Percentiles rank a stretch among this genome's conserved stretches.
Conservation (phyloP, 352 stramenopile genomes). For the Globisporangium splendens region DNA sequence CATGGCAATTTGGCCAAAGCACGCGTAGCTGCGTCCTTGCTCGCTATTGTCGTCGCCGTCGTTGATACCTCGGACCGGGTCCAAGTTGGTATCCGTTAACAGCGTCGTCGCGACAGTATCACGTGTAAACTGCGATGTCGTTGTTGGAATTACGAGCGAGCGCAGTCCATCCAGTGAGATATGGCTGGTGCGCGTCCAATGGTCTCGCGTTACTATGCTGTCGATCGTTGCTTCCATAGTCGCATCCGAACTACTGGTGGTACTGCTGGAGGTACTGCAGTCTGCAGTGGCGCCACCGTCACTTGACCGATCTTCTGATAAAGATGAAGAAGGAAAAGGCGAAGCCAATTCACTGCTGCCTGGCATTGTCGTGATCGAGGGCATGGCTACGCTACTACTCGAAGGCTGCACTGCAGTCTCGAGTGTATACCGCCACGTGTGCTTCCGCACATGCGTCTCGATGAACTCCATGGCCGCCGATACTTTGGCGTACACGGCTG, state of each 20-base stretch:
- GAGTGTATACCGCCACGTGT: conserved; percentile 21
- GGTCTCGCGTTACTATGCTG: conserved; percentile 11
- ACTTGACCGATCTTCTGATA: conserved; percentile 6
- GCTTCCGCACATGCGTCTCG: conserved; percentile 16
- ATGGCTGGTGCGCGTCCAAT: conserved; percentile 12
- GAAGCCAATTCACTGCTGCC: too few relatives aligned
- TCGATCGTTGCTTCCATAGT: conserved; percentile 2
- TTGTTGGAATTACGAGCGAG: conserved; percentile 13
- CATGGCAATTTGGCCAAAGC: conserved; percentile 16
- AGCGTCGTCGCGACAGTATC: conserved; percentile 19
- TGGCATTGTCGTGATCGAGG: not conserved
- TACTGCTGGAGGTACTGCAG: not conserved
- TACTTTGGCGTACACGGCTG: conserved; percentile 32
- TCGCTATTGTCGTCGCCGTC: not conserved
- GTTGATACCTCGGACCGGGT: not conserved
- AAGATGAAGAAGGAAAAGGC: not conserved
- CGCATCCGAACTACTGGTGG: not conserved
- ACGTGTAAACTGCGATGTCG: conserved; percentile 21
- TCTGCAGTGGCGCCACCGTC: not conserved
- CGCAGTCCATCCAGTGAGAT: conserved; percentile 11
- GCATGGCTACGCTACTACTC: not conserved
- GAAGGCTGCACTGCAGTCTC: not conserved
- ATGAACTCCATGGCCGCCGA: conserved; percentile 26
- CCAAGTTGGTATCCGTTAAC: conserved; percentile 6
- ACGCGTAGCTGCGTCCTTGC: conserved; percentile 8